These are phyloP conservation scores for Corrigiola litoralis DNA, from an alignment of 179 eudicot species.

Conservation along the genomic window DNA sequence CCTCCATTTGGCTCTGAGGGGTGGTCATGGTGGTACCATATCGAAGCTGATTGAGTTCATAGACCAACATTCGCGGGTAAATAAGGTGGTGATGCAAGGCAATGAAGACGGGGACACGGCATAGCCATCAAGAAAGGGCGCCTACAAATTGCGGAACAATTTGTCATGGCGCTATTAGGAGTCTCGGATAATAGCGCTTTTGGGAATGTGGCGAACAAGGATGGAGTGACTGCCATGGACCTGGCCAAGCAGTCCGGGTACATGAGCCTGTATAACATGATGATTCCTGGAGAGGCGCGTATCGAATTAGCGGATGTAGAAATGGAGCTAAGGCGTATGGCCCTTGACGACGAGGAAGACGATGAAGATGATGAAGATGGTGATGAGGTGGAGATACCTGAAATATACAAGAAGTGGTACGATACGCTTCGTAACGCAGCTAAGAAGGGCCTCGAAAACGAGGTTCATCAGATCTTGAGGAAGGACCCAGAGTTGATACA, in stretches of 20 bases:
- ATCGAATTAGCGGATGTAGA: not conserved
- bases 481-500: not conserved
- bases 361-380: not conserved
- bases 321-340: not conserved
- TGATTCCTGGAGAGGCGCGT: no score
- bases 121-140: constrained; percentile 3
- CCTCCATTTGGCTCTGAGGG: constrained; percentile 1
- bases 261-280: no score
- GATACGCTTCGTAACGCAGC: no score
- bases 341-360: not conserved
- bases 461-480: not conserved
- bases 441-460: no score
- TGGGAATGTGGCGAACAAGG: no score
- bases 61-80: not conserved
- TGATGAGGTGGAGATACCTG: not conserved
- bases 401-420: no score
- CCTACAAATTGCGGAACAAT: no score
- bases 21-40: not conserved
- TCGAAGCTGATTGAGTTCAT: not conserved
- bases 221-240: not conserved
- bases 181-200: no score
- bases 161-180: no score
- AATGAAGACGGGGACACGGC: not conserved
- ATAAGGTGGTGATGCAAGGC: not conserved
- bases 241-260: not conserved